Base-by-base conservation (phyloP, 1,284 basidiomycete genomes). In the Irpex sp. region DNA sequence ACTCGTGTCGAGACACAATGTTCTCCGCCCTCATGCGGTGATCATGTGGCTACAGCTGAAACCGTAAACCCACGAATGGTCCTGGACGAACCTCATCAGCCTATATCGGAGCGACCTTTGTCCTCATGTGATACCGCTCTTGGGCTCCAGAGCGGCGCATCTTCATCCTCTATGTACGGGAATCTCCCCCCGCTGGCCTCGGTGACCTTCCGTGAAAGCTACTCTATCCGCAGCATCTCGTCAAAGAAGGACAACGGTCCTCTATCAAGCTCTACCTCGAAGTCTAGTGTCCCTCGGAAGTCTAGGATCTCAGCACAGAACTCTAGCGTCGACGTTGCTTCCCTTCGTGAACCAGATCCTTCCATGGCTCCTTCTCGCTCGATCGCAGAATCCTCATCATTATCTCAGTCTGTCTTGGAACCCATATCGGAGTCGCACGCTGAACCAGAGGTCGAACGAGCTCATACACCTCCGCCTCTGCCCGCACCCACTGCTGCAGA, bases 161-260 rank as follows among this genome's bases (percentile, higher is more conserved):
- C 11, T 7, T 15, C 33, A 33, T 17, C 53, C 9, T 15, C 17
- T 17, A 51, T 46, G 4, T 65, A 68, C 50, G 64, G 62, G 39
- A 63, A 68, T 33, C 66, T 72, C 1, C 66, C 69, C 1, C 70
- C 70, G 2, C 68, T 72, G n/a, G 70, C 72, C 3, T 71, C 69
- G 58, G 65, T 70, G 36, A 66, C 66, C 15, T 72, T 72, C 66
- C 67, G 68, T 21, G 66, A 63, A 19, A 68, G 65, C 61, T 59
- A 69, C 58, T 69, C 71, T 1, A 71, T 71, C 63, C 62, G 64
- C 46, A 37, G 65, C 13, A 31, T 59, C 1, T 56, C 63, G 36
- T 60, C 63, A 33, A 62, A 56, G 49, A 47, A 56, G 35, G 58
- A 62, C 7, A 26, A 36, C n/a, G 55, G 31, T 15, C 35, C 61